Base-by-base conservation (phyloP, 1,284 basidiomycete species). In the Phellopilus nigrolimitatus region DNA sequence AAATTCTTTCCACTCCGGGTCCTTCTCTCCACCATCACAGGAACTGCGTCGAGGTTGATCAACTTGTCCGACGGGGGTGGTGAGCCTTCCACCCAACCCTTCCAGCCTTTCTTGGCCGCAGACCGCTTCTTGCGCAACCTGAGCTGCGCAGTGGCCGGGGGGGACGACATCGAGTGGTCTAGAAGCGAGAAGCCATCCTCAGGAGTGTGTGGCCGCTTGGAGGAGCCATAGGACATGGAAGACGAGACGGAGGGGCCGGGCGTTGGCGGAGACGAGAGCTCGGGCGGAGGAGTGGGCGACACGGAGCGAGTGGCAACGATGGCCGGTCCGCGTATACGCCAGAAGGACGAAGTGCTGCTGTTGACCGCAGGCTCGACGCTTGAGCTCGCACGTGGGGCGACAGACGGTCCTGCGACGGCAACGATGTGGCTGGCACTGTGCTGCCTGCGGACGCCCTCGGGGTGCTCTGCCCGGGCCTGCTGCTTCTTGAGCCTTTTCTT, bases 31-130 rank as follows among this genome's bases (percentile, higher is more conserved):
- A 75, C 67, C 15, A 80, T 69, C 22, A 78, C 64, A 17, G 74
- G 70, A 45, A 84, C 80, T 52, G 75, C 71, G 62, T 90, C 80
- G 60, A 88, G 76, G 59, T 89, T 90, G 67, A 88, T 91, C 52
- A 88, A 68, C 63, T 84, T 90, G 60, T 82, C 81, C 19, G 82
- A 88, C 6, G 88, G 87, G 42, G 79, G 83, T 6, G 87, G 84
- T 9, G 84, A 87, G 56, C 84, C 84, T 69, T 88, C 87, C 15
- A 88, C 83, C 87, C 87, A 90, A 46, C 86, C 86, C 68, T 88
- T 91, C 80, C 90, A 93, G 34, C 86, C 88, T 63, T 86, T 87
- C 63, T 75, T 80, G 30, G 80, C 82, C 0, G 81, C 82, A 17
- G 77, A 71, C 22, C 88, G 79, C 72, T 83, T 86, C 71, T 73